These are phyloP conservation scores for Pythium angustatum DNA, from an alignment of 352 stramenopile species.

Conservation along the genomic window DNA sequence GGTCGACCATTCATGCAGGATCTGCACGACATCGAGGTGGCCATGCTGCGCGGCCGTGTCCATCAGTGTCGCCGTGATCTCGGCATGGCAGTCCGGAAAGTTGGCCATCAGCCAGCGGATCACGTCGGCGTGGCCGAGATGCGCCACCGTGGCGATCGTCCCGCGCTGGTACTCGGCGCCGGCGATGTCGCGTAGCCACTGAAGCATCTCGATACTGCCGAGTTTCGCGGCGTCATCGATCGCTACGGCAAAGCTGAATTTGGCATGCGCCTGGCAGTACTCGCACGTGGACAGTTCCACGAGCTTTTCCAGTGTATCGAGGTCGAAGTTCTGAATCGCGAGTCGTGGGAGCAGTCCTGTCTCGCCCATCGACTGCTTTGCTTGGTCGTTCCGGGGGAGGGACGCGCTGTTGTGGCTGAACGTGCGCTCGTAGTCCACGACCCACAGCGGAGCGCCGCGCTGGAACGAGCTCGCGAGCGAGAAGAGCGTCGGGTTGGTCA, in stretches of 20 bases:
- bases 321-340: slow-evolving; percentile 18
- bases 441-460: slow-evolving; percentile 13
- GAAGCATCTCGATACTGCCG: slow-evolving; percentile 11
- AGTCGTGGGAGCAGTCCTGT: slow-evolving; percentile 3
- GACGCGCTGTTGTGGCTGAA: not conserved
- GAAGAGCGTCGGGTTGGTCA: slow-evolving; percentile 17
- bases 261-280: not conserved
- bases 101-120: slow-evolving; percentile 19
- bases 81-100: slow-evolving; percentile 8
- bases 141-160: slow-evolving; percentile 6
- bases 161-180: slow-evolving; percentile 4
- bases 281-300: slow-evolving; percentile 1
- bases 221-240: slow-evolving; percentile 2
- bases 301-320: slow-evolving; percentile 10
- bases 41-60: slow-evolving; percentile 22
- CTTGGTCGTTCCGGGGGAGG: not conserved
- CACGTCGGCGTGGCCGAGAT: slow-evolving; percentile 12
- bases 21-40: slow-evolving; percentile 15
- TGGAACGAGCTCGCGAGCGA: slow-evolving; percentile 15
- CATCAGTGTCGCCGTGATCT: slow-evolving; percentile 14
- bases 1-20: slow-evolving; percentile 12
- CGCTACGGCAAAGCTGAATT: slow-evolving; percentile 11
- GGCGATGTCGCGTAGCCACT: slow-evolving; percentile 18
- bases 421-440: slow-evolving; percentile 13
- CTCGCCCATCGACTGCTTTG: slow-evolving; percentile 2